Evolutionary conservation across 441 rosid species (phyloP).

Genomic region (Aquilaria agallochum): DNA sequence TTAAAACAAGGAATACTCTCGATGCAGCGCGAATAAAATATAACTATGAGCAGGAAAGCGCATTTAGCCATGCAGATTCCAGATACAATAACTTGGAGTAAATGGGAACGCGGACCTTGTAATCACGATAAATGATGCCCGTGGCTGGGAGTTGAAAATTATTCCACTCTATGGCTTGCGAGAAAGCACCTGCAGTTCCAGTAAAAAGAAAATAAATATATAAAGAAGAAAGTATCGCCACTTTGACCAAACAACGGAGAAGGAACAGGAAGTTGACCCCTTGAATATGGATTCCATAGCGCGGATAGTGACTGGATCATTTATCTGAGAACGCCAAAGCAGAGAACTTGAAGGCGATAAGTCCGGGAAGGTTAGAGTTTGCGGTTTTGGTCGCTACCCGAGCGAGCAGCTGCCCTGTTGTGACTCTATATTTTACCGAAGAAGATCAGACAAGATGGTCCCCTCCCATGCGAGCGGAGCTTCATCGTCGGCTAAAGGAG

Average conservation of each 20-base stretch:
- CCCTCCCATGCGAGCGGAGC: too few relatives aligned
- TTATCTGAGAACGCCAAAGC: conserved; percentile 8
- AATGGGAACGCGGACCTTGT: conserved; percentile 35
- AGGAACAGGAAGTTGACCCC: conserved; percentile 19
- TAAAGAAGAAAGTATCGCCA: neutral
- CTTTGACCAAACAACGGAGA: neutral
- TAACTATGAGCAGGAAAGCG: conserved; percentile 8
- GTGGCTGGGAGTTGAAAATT: conserved; percentile 27
- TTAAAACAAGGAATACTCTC: too few relatives aligned
- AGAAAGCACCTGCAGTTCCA: conserved; percentile 31
- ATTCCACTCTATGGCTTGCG: conserved; percentile 22
- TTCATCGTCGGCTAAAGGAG: too few relatives aligned
- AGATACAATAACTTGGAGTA: too few relatives aligned
- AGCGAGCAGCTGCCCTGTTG: too few relatives aligned
- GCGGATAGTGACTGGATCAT: conserved; percentile 28
- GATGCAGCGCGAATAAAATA: neutral
- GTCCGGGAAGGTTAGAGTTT: too few relatives aligned
- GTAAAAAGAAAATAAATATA: conserved; percentile 13
- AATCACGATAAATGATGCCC: conserved; percentile 29
- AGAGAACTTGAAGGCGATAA: neutral
- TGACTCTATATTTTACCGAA: too few relatives aligned
- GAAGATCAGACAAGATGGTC: too few relatives aligned
- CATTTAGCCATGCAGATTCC: conserved; percentile 9
- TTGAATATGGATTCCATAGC: conserved; percentile 27
- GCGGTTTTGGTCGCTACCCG: too few relatives aligned